Percentiles rank a stretch among this genome's conserved stretches.
phyloP scores from a whole-genome alignment of 768 basidiomycete species.

The Leccinum disarticulatum region DNA sequence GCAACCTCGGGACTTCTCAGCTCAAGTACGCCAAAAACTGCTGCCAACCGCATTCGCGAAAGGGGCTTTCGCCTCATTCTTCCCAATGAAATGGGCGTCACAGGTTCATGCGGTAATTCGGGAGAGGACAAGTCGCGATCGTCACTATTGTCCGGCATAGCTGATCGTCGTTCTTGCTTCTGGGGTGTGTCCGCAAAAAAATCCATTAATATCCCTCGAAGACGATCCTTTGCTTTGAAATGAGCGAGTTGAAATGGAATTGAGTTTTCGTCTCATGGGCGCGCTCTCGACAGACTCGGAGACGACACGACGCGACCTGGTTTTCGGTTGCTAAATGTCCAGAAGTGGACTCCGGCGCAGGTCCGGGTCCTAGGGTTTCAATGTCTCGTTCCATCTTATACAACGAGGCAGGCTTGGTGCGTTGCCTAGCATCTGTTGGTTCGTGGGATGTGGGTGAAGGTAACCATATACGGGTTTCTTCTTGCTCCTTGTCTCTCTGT shows the following conservation, averaged over 20 bases:
- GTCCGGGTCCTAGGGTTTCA: constrained; percentile 16
- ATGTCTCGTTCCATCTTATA: constrained; percentile 10
- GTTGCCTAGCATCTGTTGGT: constrained; percentile 7
- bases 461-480: constrained; percentile 2
- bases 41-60: constrained; percentile 2
- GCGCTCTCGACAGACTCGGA: constrained; percentile 19
- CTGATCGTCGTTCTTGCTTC: constrained; percentile 11
- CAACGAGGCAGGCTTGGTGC: constrained; percentile 15
- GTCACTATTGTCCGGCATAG: constrained; percentile 16
- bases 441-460: constrained; percentile 12
- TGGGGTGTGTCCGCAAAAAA: background rate
- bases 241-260: background rate
- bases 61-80: constrained; percentile 19
- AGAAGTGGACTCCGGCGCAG: constrained; percentile 29
- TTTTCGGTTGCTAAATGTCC: constrained; percentile 22
- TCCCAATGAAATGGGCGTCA: constrained; percentile 33
- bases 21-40: constrained; percentile 37
- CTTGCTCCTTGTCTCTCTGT: constrained; percentile 10
- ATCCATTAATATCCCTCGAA: constrained; percentile 1
- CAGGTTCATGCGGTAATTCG: constrained; percentile 33
- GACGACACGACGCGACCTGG: constrained; percentile 14
- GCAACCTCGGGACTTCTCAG: constrained; percentile 56
- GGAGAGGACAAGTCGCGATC: constrained; percentile 28
- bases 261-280: constrained; percentile 8
- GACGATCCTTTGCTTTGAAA: constrained; percentile 9